phyloP scores from a whole-genome alignment of 2,329 filamentous ascomycete species.

The Neofusicoccum cordaticola region DNA sequence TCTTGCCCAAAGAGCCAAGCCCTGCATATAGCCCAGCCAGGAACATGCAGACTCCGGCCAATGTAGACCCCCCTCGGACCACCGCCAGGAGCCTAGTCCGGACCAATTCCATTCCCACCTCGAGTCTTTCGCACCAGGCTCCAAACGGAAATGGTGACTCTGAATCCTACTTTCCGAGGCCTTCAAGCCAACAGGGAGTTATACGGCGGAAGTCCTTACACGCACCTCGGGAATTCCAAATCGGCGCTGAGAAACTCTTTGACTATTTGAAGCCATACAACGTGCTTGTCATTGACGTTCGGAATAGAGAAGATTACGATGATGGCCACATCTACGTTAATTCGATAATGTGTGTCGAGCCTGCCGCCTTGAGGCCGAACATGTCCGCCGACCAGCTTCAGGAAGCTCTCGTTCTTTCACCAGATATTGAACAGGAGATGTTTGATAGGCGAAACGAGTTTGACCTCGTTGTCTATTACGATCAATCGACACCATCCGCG shows the following conservation, averaged over 20 bases:
- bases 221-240: conserved; percentile 56
- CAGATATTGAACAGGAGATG: conserved; percentile 69
- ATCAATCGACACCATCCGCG: conserved; percentile 63
- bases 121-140: conserved; percentile 35
- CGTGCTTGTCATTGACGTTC: conserved; percentile 82
- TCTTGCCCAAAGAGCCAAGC: conserved; percentile 67
- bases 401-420: conserved; percentile 69
- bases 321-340: conserved; percentile 83
- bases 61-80: conserved; percentile 63
- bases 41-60: conserved; percentile 65
- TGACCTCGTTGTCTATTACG: conserved; percentile 88
- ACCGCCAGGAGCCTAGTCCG: conserved; percentile 63
- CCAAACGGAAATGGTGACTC: conserved; percentile 34
- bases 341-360: conserved; percentile 86
- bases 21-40: conserved; percentile 77
- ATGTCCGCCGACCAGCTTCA: conserved; percentile 63
- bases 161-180: conserved; percentile 43
- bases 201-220: conserved; percentile 45
- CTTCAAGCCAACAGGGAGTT: background rate
- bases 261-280: conserved; percentile 65
- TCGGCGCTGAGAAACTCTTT: conserved; percentile 68
- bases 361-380: conserved; percentile 68
- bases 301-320: conserved; percentile 76
- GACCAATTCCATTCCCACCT: conserved; percentile 52
- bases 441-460: conserved; percentile 73